phyloP scores from a whole-genome alignment of 1,139 yeast species.

The Blastobotrys proliferans region DNA sequence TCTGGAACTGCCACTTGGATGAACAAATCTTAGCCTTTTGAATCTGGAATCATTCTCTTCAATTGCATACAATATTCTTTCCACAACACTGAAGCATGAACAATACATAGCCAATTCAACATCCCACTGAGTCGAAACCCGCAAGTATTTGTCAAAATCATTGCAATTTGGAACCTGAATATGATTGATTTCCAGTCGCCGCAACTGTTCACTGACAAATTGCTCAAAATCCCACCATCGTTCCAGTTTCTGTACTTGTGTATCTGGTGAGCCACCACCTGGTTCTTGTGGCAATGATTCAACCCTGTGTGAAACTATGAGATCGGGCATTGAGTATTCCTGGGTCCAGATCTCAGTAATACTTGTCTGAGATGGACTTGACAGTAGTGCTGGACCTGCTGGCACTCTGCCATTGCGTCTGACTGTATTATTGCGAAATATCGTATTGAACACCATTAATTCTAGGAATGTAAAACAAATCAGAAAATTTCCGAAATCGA shows the following conservation, averaged over 20 bases:
- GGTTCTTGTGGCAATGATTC: neutral
- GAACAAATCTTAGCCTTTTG: slow-evolving; percentile 1
- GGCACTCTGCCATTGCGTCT: too few relatives aligned
- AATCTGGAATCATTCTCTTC: neutral
- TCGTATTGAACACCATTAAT: too few relatives aligned
- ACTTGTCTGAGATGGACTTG: too few relatives aligned
- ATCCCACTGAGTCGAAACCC: slow-evolving; percentile 6
- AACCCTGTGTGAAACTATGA: neutral
- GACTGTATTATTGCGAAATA: too few relatives aligned
- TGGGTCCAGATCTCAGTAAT: too few relatives aligned
- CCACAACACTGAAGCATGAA: slow-evolving; percentile 4
- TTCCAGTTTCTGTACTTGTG: neutral
- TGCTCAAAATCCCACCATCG: slow-evolving; percentile 5
- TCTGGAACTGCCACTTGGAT: neutral
- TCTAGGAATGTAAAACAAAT: too few relatives aligned
- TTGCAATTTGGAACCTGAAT: neutral
- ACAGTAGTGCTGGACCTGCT: too few relatives aligned
- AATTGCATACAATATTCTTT: slow-evolving; percentile 2
- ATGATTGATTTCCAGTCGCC: neutral
- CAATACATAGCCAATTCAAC: slow-evolving; percentile 7
- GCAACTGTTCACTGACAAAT: slow-evolving; percentile 3
- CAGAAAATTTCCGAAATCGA: too few relatives aligned
- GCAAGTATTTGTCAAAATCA: neutral
- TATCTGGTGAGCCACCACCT: slow-evolving; percentile 1
- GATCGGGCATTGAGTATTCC: slow-evolving; percentile 3